Evolutionary conservation across 345 rosid species (phyloP).

Genomic region (Angophora floribunda): DNA sequence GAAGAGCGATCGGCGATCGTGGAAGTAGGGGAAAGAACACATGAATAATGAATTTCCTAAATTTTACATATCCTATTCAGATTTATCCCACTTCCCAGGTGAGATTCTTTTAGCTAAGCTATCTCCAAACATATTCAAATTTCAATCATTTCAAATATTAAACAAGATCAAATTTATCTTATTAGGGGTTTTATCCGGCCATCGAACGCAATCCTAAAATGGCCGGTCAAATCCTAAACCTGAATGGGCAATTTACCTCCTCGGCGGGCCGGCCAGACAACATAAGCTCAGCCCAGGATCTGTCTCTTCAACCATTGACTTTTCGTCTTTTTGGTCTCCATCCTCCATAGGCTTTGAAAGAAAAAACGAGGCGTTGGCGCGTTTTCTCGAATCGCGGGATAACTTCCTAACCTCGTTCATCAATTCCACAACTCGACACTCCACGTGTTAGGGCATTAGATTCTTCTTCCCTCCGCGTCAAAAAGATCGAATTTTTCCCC

Average conservation of each 20-base stretch:
- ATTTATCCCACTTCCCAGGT: fast-evolving
- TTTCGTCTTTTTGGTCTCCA: neutral
- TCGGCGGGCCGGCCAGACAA: neutral
- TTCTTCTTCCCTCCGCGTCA: neutral
- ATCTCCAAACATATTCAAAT: no score
- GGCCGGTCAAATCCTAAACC: no score
- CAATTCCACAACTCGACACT: neutral
- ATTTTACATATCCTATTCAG: fast-evolving
- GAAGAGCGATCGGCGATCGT: neutral
- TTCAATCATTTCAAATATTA: fast-evolving
- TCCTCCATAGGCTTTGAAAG: neutral
- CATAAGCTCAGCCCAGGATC: neutral
- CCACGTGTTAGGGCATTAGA: neutral
- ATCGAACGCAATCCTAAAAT: no score
- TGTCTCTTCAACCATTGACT: neutral
- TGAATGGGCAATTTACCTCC: neutral
- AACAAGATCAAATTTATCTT: no score
- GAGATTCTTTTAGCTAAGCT: neutral
- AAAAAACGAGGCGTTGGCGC: neutral
- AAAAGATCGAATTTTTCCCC: neutral
- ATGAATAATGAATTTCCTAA: neutral
- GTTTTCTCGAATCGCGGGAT: neutral
- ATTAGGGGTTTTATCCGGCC: fast-evolving
- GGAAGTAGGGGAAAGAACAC: neutral
- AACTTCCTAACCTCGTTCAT: neutral